Percentiles rank a stretch among this genome's conserved stretches.
These are phyloP conservation scores for Apiospora aurea DNA, from an alignment of 2,329 filamentous ascomycete species.

Conservation along the genomic window DNA sequence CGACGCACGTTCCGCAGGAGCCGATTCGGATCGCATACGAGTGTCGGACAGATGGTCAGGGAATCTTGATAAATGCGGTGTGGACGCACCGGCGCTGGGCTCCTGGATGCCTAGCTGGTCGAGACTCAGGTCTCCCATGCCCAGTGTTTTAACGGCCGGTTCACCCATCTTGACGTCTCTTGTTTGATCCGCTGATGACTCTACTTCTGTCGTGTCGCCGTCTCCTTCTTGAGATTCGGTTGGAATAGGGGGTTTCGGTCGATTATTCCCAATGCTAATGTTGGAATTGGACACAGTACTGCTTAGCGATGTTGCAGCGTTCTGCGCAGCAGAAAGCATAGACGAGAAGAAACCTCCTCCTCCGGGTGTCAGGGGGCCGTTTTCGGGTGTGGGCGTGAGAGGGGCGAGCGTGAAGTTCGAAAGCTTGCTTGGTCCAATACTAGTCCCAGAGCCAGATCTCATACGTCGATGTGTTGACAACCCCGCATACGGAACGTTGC, in stretches of 20 bases:
- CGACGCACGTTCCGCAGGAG: conserved; percentile 50
- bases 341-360: conserved; percentile 85
- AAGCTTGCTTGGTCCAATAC: conserved; percentile 80
- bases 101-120: conserved; percentile 85
- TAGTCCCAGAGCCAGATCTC: conserved; percentile 59
- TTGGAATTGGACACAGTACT: conserved; percentile 75
- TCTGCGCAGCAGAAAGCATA: conserved; percentile 91
- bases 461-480: conserved; percentile 66
- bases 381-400: conserved; percentile 78
- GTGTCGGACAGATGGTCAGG: conserved; percentile 53
- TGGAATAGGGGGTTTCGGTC: conserved; percentile 46
- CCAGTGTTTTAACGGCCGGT: conserved; percentile 86
- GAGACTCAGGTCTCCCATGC: conserved; percentile 86
- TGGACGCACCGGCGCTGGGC: conserved; percentile 58
- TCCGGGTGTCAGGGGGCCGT: conserved; percentile 58
- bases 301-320: conserved; percentile 79
- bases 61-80: conserved; percentile 63
- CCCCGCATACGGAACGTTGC: conserved; percentile 68
- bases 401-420: conserved; percentile 77
- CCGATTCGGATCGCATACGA: conserved; percentile 63
- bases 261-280: conserved; percentile 59
- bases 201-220: conserved; percentile 51
- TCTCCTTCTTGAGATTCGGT: conserved; percentile 44
- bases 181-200: conserved; percentile 50
- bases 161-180: conserved; percentile 57